Percentiles rank a stretch among this genome's conserved stretches.
Evolutionary conservation across 495 filamentous ascomycete species (phyloP).

Genomic region (Letharia columbiana): DNA sequence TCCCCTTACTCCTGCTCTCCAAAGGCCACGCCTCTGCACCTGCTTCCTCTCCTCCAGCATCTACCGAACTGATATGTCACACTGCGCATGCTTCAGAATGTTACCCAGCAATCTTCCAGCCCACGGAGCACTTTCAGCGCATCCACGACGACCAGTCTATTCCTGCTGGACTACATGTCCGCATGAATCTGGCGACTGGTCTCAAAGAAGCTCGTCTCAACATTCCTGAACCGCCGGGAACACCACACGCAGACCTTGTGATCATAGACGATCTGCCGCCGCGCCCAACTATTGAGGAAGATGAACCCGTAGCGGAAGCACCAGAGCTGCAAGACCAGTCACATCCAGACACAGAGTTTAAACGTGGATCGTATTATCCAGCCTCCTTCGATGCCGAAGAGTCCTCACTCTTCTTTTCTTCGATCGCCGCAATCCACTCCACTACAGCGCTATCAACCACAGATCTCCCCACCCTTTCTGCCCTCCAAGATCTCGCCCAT

Average conservation of each 20-base stretch:
- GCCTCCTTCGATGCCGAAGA: slow-evolving; percentile 6
- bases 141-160: slow-evolving; percentile 56
- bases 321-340: slow-evolving; percentile 5
- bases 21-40: slow-evolving; percentile 5
- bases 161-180: slow-evolving; percentile 53
- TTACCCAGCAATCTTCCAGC: slow-evolving; percentile 53
- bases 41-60: slow-evolving; percentile 22
- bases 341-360: background rate
- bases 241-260: slow-evolving; percentile 14
- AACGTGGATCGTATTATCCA: background rate
- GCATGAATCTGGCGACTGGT: slow-evolving; percentile 54
- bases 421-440: background rate
- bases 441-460: background rate
- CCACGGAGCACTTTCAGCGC: slow-evolving; percentile 53
- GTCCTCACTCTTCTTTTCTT: slow-evolving; percentile 4
- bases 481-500: slow-evolving; percentile 51
- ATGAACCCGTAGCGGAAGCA: background rate
- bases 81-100: slow-evolving; percentile 49
- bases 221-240: slow-evolving; percentile 27
- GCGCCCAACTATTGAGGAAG: background rate
- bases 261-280: slow-evolving; percentile 24
- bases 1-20: background rate
- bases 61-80: slow-evolving; percentile 53
- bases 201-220: slow-evolving; percentile 50
- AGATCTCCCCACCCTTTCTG: slow-evolving; percentile 30